Evolutionary conservation across 441 rosid genomes (phyloP), one percentile per base, ranked within the genome.

Genomic region (Corymbia calophylla): DNA sequence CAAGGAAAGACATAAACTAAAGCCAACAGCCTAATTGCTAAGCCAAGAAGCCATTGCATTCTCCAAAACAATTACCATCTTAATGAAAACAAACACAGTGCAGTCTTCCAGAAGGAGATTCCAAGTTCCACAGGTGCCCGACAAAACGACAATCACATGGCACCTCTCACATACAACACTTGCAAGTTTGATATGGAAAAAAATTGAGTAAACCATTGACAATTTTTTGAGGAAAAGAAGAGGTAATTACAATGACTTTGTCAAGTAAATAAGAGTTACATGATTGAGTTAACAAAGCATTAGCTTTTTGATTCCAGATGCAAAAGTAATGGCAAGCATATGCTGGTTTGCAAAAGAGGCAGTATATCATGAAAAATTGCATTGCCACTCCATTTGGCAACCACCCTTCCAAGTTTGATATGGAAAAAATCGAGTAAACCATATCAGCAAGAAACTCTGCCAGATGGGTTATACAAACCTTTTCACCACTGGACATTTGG

Each of bases 381-480:
- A 77, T 44, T 23, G n/a, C 51, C n/a, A 23, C 51, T 44, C 84
- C 84, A 77, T 77, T 77, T 44, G 51, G 29, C 84, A 44, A 77
- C 51, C n/a, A 77, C 44, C 8, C 44, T 77, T 77, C 29, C 84
- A 77, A 44, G 15, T 77, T 44, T 44, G 84, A 77, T 23, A 44
- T 44, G n/a, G 51, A 44, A 77, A 23, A 77, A 23, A 44, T 77
- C 23, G 10, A 77, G 84, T 27, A 77, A 77, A 77, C 84, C 51
- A 77, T 23, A 13, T 44, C 51, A 47, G 29, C 51, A 23, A 77
- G 51, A 18, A 44, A 44, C 84, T 77, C 84, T 77, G 9, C 49
- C 25, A 77, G n/a, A 77, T 77, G n/a, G 17, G 84, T 51, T 23
- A 44, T 44, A 60, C 94, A 31, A n/a, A 98, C 99, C 98, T 97